These are phyloP conservation scores for Liriodendron chinense DNA, from an alignment of 164 flowering plant species.

Conservation along the genomic window DNA sequence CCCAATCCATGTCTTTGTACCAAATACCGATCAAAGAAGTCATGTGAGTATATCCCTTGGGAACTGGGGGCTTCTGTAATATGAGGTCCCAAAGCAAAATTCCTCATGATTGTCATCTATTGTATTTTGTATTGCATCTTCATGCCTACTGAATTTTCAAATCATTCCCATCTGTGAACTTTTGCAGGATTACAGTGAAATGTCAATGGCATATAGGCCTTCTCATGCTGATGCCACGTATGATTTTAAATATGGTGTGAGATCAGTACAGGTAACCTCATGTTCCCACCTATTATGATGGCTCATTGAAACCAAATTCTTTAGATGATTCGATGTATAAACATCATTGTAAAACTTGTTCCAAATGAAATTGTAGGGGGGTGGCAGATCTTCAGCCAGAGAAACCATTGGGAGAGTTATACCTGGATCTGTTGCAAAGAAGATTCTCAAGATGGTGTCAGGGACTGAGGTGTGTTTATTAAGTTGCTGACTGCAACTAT, in stretches of 20 bases:
- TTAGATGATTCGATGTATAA: background rate
- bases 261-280: slow-evolving; percentile 77
- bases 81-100: background rate
- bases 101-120: too few species aligned
- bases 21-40: slow-evolving; percentile 97
- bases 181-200: slow-evolving; percentile 87
- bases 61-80: background rate
- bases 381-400: slow-evolving; percentile 99
- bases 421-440: slow-evolving; percentile 94
- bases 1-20: slow-evolving; percentile 79
- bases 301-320: background rate
- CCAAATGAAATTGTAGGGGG: slow-evolving; percentile 60
- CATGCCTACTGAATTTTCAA: background rate
- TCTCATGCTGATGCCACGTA: slow-evolving; percentile 99
- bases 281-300: slow-evolving; percentile 1
- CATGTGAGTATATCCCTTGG: slow-evolving; percentile 48
- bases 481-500: background rate
- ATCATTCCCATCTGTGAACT: background rate
- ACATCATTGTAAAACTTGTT: background rate
- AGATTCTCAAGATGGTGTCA: slow-evolving; percentile 58
- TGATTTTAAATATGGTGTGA: slow-evolving; percentile 93
- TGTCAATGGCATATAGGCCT: slow-evolving; percentile 90
- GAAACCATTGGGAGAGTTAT: slow-evolving; percentile 99
- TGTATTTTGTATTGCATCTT: background rate
- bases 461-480: slow-evolving; percentile 76